Percentiles rank a stretch among this genome's conserved stretches.
These are phyloP conservation scores for Fusarium kyushuense DNA, from an alignment of 2,329 filamentous ascomycete species.

Conservation along the genomic window DNA sequence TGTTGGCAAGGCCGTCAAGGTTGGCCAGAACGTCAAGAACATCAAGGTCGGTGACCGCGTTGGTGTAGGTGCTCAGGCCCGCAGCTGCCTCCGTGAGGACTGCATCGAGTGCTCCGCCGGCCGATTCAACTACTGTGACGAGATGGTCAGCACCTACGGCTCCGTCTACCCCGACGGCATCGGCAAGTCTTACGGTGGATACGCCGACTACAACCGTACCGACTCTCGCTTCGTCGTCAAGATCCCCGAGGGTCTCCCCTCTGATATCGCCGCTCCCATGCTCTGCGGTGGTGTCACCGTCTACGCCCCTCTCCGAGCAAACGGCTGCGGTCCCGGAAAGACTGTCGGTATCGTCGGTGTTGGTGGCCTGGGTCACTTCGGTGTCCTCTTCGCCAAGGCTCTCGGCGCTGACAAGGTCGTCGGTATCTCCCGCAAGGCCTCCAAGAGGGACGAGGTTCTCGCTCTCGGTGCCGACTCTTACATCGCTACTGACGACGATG, in stretches of 20 bases:
- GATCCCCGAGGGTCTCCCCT: conserved; percentile 57
- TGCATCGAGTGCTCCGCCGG: conserved; percentile 58
- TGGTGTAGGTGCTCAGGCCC: conserved; percentile 70
- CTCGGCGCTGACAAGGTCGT: conserved; percentile 71
- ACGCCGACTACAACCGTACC: conserved; percentile 51
- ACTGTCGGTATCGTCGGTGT: conserved; percentile 74
- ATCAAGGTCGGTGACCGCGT: conserved; percentile 73
- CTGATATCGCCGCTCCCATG: conserved; percentile 67
- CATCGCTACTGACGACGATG: conserved; percentile 58
- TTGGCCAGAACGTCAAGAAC: conserved; percentile 61
- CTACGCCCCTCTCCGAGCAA: conserved; percentile 70
- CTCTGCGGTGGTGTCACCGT: conserved; percentile 77
- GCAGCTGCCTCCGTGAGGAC: conserved; percentile 61
- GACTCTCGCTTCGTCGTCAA: conserved; percentile 61
- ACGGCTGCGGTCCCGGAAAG: conserved; percentile 74
- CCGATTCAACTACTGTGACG: conserved; percentile 57
- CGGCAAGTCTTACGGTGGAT: conserved; percentile 61
- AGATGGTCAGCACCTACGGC: conserved; percentile 64
- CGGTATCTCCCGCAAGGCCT: conserved; percentile 65
- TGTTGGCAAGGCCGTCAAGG: conserved; percentile 66
- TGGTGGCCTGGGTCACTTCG: conserved; percentile 76
- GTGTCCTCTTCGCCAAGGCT: conserved; percentile 74
- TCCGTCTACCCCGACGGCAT: conserved; percentile 61
- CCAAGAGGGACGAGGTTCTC: conserved; percentile 66
- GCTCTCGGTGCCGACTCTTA: conserved; percentile 68